A percentile compares a stretch with the other conserved stretches of the same genome.
These are phyloP conservation scores for Fusarium bulbicola DNA, from an alignment of 2,329 filamentous ascomycete species.

Conservation along the genomic window DNA sequence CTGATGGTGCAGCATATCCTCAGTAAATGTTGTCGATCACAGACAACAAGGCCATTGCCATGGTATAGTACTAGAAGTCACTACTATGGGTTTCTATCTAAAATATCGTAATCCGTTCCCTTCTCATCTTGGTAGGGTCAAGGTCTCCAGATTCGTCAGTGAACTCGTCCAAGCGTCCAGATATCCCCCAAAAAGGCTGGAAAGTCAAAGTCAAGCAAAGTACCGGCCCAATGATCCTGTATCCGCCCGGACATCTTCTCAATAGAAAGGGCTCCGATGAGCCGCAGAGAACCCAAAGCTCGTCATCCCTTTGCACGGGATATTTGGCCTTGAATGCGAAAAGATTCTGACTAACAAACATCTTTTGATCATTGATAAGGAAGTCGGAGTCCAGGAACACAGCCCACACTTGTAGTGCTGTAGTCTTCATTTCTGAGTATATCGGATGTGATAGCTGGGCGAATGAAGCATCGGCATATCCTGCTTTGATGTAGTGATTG, in stretches of 20 bases:
- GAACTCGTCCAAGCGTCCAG: not conserved
- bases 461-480: not conserved
- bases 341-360: fast-evolving
- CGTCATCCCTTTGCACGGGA: not conserved
- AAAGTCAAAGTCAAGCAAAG: not conserved
- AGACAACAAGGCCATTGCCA: no score
- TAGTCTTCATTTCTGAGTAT: not conserved
- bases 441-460: not conserved
- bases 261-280: not conserved
- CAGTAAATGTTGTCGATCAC: conserved; percentile 31
- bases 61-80: no score
- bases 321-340: fast-evolving
- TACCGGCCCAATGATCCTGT: not conserved
- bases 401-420: not conserved
- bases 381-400: not conserved
- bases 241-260: not conserved
- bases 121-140: not conserved
- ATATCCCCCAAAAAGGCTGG: not conserved
- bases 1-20: conserved; percentile 77
- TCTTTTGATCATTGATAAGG: fast-evolving
- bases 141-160: not conserved
- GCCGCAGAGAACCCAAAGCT: not conserved
- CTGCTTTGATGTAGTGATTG: not conserved
- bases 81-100: not conserved
- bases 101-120: not conserved